Conservation (phyloP, 306 rosid genomes). For the Inga laurina region DNA sequence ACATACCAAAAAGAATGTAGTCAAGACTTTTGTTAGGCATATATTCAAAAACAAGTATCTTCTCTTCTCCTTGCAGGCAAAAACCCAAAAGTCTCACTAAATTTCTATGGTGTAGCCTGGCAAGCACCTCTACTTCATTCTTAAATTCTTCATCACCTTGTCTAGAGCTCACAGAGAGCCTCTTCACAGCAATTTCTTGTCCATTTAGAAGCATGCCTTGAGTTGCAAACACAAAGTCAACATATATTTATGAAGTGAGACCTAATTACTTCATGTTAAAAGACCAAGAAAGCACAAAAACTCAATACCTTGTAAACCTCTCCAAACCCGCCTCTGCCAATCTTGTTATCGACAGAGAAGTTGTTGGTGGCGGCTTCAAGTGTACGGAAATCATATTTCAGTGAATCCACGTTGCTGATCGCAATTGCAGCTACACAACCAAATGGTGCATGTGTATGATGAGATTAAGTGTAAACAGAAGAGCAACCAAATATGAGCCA, state of each 20-base stretch:
- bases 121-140: slow-evolving; percentile 54
- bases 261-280: neutral
- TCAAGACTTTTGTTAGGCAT: slow-evolving; percentile 55
- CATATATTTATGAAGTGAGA: neutral
- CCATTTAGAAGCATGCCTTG: slow-evolving; percentile 44
- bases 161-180: neutral
- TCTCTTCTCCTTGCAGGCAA: slow-evolving; percentile 52
- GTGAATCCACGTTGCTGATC: slow-evolving; percentile 22
- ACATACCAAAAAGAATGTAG: slow-evolving; percentile 42
- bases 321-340: slow-evolving; percentile 62
- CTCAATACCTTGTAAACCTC: slow-evolving; percentile 50
- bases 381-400: slow-evolving; percentile 46
- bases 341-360: slow-evolving; percentile 42
- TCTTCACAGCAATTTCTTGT: neutral
- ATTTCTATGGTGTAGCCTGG: slow-evolving; percentile 58
- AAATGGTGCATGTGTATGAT: neutral
- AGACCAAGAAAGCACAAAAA: neutral
- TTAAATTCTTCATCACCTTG: slow-evolving; percentile 57
- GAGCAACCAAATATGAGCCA: neutral
- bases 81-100: slow-evolving; percentile 57
- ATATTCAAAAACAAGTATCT: slow-evolving; percentile 56
- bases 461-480: neutral
- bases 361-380: slow-evolving; percentile 49
- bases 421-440: slow-evolving; percentile 1
- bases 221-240: neutral